Percentiles rank a stretch among this genome's conserved stretches.
These are phyloP conservation scores for Aspergillus pseudoterreus DNA, from an alignment of 2,329 filamentous ascomycete species.

Conservation along the genomic window DNA sequence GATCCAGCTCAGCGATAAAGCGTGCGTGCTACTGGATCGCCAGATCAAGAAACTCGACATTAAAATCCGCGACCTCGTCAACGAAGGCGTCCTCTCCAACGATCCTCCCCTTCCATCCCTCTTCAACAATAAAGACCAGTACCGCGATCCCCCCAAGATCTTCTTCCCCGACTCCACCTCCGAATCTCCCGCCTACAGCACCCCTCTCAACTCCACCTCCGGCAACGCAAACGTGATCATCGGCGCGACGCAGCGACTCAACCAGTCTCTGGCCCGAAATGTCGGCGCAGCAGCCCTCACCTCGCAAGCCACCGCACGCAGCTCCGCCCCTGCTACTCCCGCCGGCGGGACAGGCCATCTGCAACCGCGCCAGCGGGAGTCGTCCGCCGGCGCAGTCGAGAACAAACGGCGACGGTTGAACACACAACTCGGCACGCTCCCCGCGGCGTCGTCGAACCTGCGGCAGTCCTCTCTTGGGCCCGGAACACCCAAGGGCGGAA, in stretches of 20 bases:
- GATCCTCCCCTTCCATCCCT: slow-evolving; percentile 60
- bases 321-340: slow-evolving; percentile 45
- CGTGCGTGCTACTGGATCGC: slow-evolving; percentile 57
- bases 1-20: slow-evolving; percentile 57
- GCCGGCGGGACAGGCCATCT: slow-evolving; percentile 37
- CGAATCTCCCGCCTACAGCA: slow-evolving; percentile 39
- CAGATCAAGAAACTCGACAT: slow-evolving; percentile 62
- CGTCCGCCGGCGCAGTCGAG: slow-evolving; percentile 52
- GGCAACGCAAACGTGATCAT: slow-evolving; percentile 53
- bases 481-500: slow-evolving; percentile 60
- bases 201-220: slow-evolving; percentile 53
- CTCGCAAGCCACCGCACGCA: slow-evolving; percentile 36
- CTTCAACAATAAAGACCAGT: slow-evolving; percentile 46
- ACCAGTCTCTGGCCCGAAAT: slow-evolving; percentile 33
- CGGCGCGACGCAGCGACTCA: slow-evolving; percentile 49
- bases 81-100: slow-evolving; percentile 56
- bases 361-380: slow-evolving; percentile 51
- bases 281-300: slow-evolving; percentile 37
- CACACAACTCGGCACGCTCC: slow-evolving; percentile 50
- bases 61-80: slow-evolving; percentile 57
- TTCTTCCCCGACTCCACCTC: slow-evolving; percentile 47
- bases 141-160: slow-evolving; percentile 45
- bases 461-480: slow-evolving; percentile 61
- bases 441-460: slow-evolving; percentile 52
- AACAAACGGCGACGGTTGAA: slow-evolving; percentile 59